Conservation (phyloP, 2,329 filamentous ascomycete genomes). For the Fusarium metavorans region DNA sequence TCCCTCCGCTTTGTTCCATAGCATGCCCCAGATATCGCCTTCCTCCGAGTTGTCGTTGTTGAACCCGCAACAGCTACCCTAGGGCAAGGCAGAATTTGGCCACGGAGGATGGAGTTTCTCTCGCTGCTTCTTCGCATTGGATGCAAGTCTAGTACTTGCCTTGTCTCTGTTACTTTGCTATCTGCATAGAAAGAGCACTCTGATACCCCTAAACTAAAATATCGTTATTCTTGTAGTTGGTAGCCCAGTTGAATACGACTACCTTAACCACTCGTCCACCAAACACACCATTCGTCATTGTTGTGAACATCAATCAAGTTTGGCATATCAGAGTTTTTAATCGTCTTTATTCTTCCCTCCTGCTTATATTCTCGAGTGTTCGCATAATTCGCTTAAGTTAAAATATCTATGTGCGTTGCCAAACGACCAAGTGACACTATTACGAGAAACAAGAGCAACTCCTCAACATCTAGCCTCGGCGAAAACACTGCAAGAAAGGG, state of each 20-base stretch:
- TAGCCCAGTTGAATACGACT: not conserved
- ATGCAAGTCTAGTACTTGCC: not conserved
- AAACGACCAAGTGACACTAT: not conserved
- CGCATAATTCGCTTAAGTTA: not conserved
- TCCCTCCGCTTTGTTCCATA: not conserved
- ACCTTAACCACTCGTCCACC: not conserved
- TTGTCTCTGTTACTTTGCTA: not conserved
- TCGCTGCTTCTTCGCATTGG: not conserved
- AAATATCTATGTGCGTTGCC: not conserved
- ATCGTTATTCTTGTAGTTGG: not conserved
- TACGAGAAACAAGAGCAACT: not conserved
- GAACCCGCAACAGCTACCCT: constrained; percentile 6
- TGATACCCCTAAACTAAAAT: constrained; percentile 32
- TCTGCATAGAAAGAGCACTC: constrained; percentile 28
- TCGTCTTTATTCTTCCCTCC: not conserved
- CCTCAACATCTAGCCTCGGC: not conserved
- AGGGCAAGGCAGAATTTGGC: not conserved
- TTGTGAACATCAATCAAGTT: constrained; percentile 11
- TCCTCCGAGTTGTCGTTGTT: not conserved
- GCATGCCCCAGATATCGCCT: not conserved
- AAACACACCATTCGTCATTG: not conserved
- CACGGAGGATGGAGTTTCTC: not conserved
- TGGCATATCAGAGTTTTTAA: not conserved
- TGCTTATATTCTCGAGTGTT: not conserved
- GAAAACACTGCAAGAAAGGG: not conserved